Evolutionary conservation across 2,329 filamentous ascomycete species (phyloP).

Genomic region (Calonectria hawksworthii): DNA sequence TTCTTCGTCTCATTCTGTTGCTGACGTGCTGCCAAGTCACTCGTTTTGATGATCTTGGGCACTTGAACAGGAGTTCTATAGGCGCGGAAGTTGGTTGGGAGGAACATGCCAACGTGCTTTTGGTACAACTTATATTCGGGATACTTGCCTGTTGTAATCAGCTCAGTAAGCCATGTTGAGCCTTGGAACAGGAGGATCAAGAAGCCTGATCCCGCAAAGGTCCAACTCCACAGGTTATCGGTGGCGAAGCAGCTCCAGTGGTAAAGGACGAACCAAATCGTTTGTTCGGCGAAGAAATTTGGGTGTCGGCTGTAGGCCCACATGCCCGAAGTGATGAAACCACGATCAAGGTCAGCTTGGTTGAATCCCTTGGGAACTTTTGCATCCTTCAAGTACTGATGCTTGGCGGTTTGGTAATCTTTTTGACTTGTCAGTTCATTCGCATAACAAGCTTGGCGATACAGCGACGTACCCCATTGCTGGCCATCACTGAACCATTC

Average conservation of each 20-base stretch:
- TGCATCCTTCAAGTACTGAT: conserved; percentile 78
- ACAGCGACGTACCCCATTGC: conserved; percentile 79
- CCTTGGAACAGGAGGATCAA: conserved; percentile 89
- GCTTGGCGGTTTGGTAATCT: conserved; percentile 88
- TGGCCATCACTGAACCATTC: conserved; percentile 92
- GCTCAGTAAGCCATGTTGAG: conserved; percentile 90
- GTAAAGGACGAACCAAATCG: conserved; percentile 90
- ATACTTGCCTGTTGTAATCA: conserved; percentile 86
- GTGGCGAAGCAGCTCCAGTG: conserved; percentile 87
- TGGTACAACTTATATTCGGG: conserved; percentile 90
- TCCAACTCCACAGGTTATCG: conserved; percentile 82
- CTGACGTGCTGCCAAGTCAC: conserved; percentile 63
- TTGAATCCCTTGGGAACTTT: conserved; percentile 76
- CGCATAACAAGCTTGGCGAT: background rate
- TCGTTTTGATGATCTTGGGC: conserved; percentile 65
- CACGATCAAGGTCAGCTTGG: conserved; percentile 86
- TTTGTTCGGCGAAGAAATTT: conserved; percentile 94
- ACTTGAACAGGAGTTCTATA: conserved; percentile 57
- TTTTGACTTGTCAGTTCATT: conserved; percentile 18
- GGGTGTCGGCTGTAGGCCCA: conserved; percentile 93
- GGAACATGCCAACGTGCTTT: conserved; percentile 83
- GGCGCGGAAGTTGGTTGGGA: conserved; percentile 70
- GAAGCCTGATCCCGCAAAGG: conserved; percentile 75
- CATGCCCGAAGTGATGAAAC: conserved; percentile 87
- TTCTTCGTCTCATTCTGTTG: conserved; percentile 57